Conservation (phyloP, 176 grass and related monocot species). For the Eremochloa ophiuroides region DNA sequence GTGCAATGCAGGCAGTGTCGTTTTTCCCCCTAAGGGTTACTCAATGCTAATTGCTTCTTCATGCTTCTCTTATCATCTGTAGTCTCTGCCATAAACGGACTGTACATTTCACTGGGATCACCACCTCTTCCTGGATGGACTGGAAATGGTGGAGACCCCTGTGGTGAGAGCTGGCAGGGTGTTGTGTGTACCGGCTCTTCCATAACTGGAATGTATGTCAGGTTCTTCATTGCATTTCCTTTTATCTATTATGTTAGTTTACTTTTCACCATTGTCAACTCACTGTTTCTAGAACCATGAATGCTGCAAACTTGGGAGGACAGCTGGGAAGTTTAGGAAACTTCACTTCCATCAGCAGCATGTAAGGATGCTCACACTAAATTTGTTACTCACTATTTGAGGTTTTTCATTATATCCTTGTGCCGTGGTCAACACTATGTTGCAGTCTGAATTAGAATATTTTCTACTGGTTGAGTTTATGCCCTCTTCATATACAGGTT, state of each 20-base stretch:
- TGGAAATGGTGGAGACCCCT: slow-evolving; percentile 82
- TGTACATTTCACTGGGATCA: slow-evolving; percentile 70
- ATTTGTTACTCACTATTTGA: neutral
- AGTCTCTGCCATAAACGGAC: slow-evolving; percentile 87
- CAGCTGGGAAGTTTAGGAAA: slow-evolving; percentile 75
- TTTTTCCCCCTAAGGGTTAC: neutral
- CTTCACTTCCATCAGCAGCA: slow-evolving; percentile 70
- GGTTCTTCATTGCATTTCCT: slow-evolving; percentile 31
- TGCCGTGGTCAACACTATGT: neutral
- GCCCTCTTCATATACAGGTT: neutral
- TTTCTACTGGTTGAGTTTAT: neutral
- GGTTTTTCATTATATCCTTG: neutral
- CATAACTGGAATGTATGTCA: slow-evolving; percentile 85
- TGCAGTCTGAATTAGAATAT: neutral
- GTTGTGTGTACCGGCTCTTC: slow-evolving; percentile 62
- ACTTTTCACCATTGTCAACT: slow-evolving; percentile 20
- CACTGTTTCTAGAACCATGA: slow-evolving; percentile 64
- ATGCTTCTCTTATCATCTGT: slow-evolving; percentile 7
- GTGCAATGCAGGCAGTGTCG: neutral
- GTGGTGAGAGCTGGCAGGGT: slow-evolving; percentile 74
- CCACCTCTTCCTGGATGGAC: slow-evolving; percentile 86
- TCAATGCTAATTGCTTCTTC: slow-evolving; percentile 8
- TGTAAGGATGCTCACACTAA: slow-evolving; percentile 46
- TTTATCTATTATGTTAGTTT: neutral
- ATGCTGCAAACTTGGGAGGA: slow-evolving; percentile 89